Conservation (phyloP, 257 asterid species). For the Solanum pennellii region DNA sequence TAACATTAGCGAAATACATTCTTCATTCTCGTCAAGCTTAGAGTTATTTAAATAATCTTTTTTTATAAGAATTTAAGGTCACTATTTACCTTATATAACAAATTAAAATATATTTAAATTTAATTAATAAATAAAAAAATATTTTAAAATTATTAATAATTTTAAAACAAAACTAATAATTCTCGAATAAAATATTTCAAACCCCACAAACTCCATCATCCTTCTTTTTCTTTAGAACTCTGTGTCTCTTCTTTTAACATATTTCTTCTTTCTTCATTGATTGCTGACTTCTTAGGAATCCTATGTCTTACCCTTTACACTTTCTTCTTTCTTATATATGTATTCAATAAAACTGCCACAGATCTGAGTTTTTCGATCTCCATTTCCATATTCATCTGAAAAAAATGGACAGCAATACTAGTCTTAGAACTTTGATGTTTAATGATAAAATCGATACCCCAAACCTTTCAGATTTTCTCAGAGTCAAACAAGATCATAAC, state of each 20-base stretch:
- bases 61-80: no score
- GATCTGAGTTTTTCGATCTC: background rate
- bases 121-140: no score
- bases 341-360: background rate
- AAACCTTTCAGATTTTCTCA: constrained; percentile 13
- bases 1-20: no score
- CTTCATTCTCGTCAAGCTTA: no score
- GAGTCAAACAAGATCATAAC: constrained; percentile 1
- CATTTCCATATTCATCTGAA: background rate
- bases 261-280: background rate
- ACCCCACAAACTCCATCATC: background rate
- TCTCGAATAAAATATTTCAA: background rate
- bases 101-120: no score
- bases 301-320: background rate
- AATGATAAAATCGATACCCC: constrained; percentile 7
- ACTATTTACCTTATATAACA: no score
- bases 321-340: background rate
- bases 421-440: background rate
- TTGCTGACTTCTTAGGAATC: background rate
- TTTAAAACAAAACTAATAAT: no score
- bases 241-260: background rate
- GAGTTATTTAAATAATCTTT: no score
- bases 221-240: background rate
- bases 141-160: no score
- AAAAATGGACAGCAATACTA: background rate